phyloP scores from a whole-genome alignment of 2,329 filamentous ascomycete species.

The Penicillium sp. region DNA sequence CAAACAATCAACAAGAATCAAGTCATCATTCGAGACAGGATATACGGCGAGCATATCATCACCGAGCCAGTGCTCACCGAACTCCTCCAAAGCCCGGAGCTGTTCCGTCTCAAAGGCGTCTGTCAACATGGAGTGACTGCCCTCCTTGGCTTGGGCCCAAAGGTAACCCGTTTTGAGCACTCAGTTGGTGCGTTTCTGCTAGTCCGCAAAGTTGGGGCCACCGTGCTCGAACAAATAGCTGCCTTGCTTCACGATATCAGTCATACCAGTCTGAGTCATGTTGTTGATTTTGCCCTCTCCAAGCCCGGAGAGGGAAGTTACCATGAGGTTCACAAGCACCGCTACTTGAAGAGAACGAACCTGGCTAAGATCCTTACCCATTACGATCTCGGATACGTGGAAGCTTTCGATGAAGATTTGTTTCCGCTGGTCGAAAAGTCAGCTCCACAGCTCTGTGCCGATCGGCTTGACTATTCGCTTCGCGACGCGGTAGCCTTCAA shows the following conservation, averaged over 20 bases:
- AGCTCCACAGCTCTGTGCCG: constrained; percentile 42
- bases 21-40: constrained; percentile 33
- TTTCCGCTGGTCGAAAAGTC: constrained; percentile 42
- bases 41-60: constrained; percentile 37
- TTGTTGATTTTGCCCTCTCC: constrained; percentile 41
- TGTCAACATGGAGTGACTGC: constrained; percentile 41
- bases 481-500: constrained; percentile 37
- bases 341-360: constrained; percentile 35
- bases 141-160: constrained; percentile 35
- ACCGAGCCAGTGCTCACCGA: constrained; percentile 39
- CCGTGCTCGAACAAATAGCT: constrained; percentile 40
- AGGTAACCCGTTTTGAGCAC: constrained; percentile 42
- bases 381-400: constrained; percentile 32
- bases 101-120: constrained; percentile 37
- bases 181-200: constrained; percentile 43
- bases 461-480: constrained; percentile 43
- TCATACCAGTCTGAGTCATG: constrained; percentile 44
- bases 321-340: constrained; percentile 43
- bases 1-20: constrained; percentile 11
- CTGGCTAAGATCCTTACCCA: constrained; percentile 35
- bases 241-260: constrained; percentile 43
- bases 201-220: constrained; percentile 37
- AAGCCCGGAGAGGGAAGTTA: constrained; percentile 40
- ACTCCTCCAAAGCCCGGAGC: constrained; percentile 34
- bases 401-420: constrained; percentile 38